Conservation (phyloP, 345 rosid species). For the Rhodamnia rubescens region DNA sequence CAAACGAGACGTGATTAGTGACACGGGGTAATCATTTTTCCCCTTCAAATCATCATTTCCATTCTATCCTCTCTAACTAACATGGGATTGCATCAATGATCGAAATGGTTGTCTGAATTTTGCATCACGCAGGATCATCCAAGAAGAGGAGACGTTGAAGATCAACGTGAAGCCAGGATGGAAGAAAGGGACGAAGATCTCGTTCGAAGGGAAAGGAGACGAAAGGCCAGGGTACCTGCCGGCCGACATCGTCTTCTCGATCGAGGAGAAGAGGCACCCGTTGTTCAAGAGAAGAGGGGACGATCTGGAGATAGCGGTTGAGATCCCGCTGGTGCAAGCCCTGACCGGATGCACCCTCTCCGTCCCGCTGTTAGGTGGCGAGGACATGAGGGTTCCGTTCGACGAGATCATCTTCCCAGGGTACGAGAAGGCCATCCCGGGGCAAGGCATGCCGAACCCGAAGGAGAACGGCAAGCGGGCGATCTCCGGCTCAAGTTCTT, state of each 20-base stretch:
- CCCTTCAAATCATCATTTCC: not conserved
- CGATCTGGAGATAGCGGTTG: constrained; percentile 53
- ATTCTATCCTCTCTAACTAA: no score
- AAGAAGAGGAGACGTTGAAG: constrained; percentile 55
- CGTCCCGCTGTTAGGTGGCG: constrained; percentile 60
- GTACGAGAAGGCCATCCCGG: constrained; percentile 40
- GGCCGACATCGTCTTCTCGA: constrained; percentile 44
- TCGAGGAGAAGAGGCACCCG: constrained; percentile 56
- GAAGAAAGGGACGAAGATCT: constrained; percentile 77
- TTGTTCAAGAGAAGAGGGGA: constrained; percentile 53
- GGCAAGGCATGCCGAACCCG: constrained; percentile 66
- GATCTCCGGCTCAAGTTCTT: constrained; percentile 43
- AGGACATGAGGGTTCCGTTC: constrained; percentile 33
- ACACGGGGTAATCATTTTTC: constrained; percentile 37
- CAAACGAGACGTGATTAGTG: constrained; percentile 41
- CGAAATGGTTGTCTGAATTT: not conserved
- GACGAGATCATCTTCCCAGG: constrained; percentile 58
- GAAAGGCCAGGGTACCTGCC: constrained; percentile 69
- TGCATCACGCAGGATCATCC: constrained; percentile 27
- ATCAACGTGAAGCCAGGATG: constrained; percentile 80
- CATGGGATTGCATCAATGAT: not conserved
- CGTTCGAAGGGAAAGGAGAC: constrained; percentile 81
- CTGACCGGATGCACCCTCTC: constrained; percentile 64
- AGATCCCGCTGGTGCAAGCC: constrained; percentile 69
- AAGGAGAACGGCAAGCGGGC: constrained; percentile 50